Conservation (phyloP, 805 yeast genomes). For the Ogataea nitratoaversa region DNA sequence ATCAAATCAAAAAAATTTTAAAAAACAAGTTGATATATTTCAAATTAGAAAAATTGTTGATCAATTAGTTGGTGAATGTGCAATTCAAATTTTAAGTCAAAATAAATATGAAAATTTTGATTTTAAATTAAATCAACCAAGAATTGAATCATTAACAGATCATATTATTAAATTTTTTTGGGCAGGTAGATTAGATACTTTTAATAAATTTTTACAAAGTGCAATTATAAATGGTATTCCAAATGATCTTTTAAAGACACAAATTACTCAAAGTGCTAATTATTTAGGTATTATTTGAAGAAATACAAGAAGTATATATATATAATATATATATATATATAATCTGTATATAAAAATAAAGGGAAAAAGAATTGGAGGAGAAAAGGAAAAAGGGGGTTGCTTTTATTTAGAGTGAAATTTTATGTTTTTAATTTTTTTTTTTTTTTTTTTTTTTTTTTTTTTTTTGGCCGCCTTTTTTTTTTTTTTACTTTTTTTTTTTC, state of each 20-base stretch:
- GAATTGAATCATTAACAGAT: conserved; percentile 25
- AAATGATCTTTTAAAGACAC: conserved; percentile 9
- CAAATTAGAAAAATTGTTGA: conserved; percentile 15
- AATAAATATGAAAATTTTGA: neutral
- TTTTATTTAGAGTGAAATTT: too few relatives aligned
- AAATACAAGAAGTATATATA: too few relatives aligned
- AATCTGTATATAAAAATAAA: too few relatives aligned
- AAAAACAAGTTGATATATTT: neutral
- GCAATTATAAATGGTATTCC: neutral
- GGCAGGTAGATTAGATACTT: conserved; percentile 20
- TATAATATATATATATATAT: too few relatives aligned
- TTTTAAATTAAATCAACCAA: conserved; percentile 11
- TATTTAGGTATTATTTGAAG: conserved; percentile 14
- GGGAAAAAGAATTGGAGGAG: too few relatives aligned
- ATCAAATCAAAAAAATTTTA: neutral
- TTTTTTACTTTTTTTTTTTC: too few relatives aligned
- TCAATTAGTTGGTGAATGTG: conserved; percentile 20
- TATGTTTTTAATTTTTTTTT: too few relatives aligned
- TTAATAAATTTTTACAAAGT: conserved; percentile 22
- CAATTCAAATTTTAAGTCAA: conserved; percentile 10
- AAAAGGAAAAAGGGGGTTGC: too few relatives aligned
- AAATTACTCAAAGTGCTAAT: conserved; percentile 18
- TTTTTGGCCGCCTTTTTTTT: too few relatives aligned
- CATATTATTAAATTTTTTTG: conserved; percentile 30
- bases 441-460: too few relatives aligned